Evolutionary conservation across 202 grass and related monocot genomes (phyloP).

Genomic region (Setaria viridis): DNA sequence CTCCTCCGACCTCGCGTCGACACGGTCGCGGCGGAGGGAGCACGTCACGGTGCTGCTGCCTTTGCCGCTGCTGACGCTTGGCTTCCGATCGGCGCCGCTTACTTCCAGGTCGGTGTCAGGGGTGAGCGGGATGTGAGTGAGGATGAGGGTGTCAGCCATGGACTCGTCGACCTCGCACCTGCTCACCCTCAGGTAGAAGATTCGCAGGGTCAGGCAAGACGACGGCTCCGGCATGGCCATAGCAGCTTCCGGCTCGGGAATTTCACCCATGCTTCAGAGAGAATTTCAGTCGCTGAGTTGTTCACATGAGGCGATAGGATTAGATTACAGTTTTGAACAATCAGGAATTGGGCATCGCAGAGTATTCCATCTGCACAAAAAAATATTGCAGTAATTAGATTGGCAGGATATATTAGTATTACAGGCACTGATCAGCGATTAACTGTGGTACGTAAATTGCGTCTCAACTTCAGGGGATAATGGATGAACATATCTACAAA

Average conservation of each 20-base stretch:
- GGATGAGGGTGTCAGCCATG: slow-evolving; percentile 48
- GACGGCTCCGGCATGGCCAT: slow-evolving; percentile 37
- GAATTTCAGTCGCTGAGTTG: not conserved
- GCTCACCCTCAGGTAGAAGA: slow-evolving; percentile 81
- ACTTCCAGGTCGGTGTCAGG: slow-evolving; percentile 59
- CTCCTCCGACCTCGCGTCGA: slow-evolving; percentile 50
- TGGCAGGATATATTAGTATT: not conserved
- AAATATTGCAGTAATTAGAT: not conserved
- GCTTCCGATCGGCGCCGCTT: slow-evolving; percentile 30
- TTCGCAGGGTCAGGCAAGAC: slow-evolving; percentile 59
- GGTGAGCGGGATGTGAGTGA: slow-evolving; percentile 67
- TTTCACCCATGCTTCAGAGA: slow-evolving; percentile 47
- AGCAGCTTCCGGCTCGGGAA: slow-evolving; percentile 22
- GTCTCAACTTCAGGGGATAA: not conserved
- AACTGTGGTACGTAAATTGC: not conserved
- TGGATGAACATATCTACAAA: not conserved
- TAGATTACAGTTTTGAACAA: not conserved
- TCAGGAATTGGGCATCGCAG: not conserved
- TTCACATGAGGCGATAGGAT: not conserved
- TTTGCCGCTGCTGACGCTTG: slow-evolving; percentile 17
- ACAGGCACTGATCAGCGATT: not conserved
- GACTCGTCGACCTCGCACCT: slow-evolving; percentile 64
- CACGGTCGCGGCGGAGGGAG: slow-evolving; percentile 56
- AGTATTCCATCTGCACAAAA: slow-evolving; percentile 31
- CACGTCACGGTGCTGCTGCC: slow-evolving; percentile 37